Base-by-base conservation (phyloP, 2,329 filamentous ascomycete genomes). In the Westerdykella aurantiaca region DNA sequence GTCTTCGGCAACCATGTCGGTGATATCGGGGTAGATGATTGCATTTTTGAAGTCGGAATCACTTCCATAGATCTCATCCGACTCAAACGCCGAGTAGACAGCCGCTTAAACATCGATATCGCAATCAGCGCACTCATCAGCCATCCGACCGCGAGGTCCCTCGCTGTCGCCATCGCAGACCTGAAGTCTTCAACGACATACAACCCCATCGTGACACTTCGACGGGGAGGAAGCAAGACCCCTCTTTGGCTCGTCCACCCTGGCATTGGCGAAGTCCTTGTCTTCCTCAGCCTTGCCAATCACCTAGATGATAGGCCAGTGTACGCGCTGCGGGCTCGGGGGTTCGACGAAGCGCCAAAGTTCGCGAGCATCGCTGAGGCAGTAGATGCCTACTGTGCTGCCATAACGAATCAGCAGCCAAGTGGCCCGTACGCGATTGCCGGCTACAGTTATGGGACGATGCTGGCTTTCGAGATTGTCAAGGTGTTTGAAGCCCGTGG, bases 401-500 rank as follows among this genome's bases (percentile, higher is more conserved):
- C 68, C 0, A 70, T 80, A 31, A 64, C 65, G n/a, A 18, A 43
- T 4, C 46, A 44, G 1, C 76, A 80, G 45, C 74, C 75, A 0
- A 12, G 57, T 0, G 75, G 77, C 0, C 76, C 76, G 0, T 80
- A 80, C 48, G 72, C 72, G 0, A 53, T 80, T 1, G 71, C 72
- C 0, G 76, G 77, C 0, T 79, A 79, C 51, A 72, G 65, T 5
- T 78, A 72, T 50, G 76, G 77, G 1, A 50, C 64, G 0, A 75
- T 75, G 55, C 45, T 78, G 0, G 72, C 74, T 0, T 80, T 78
- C 45, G 76, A 79, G 52, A 55, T 74, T 0, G 62, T 68, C 11
- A 79, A 79, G 56, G 25, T 48, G 1, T 64, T 79, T 9, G 68
- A 77, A 39, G 34, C 33, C 0, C 43, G 57, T 2, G 67, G 65